Evolutionary conservation across 2,329 filamentous ascomycete genomes (phyloP), one percentile per base, ranked within the genome.

Genomic region (Alternaria arbusti): DNA sequence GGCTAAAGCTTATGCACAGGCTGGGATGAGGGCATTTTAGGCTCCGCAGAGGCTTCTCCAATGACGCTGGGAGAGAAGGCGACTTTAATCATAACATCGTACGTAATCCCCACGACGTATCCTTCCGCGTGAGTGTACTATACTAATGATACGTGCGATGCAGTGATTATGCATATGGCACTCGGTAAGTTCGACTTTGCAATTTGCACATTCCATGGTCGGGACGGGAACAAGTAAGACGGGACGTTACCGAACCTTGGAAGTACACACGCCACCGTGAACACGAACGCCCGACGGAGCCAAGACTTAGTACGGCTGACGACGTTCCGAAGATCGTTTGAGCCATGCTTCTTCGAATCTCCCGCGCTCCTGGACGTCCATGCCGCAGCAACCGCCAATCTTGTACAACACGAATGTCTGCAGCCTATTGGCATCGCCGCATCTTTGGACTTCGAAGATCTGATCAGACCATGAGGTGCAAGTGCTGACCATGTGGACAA

Each of bases 11-110:
- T 47, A 63, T 69, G 57, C 58, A 58, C 66, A 84, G 83, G 84
- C 64, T 85, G 84, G 84, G 84, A 86, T 69, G 82, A 97, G 82
- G 94, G 91, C 70, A 94, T 98, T 57, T 70, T 84, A 54, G 79
- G 72, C 59, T 75, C 73, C 25, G 72, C 71, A 46, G 63, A 54
- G n/a, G 64, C 52, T 54, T 57, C 63, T 43, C 85, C 88, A 78
- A 97, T 99, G 95, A 90, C 90, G 78, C 85, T 97, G 63, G 94
- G 95, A 79, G 95, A 98, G 87, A 95, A 92, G 85, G 90, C 93
- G 57, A 92, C 88, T 55, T 86, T 99, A 69, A 91, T 90, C 71
- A 97, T 98, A 78, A 87, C 90, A 67, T 86, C 87, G 91, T 94
- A 86, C 80, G 87, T 75, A 65, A 64, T 58, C 52, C 26, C 26